These are phyloP conservation scores for Lyophyllum atratum DNA, from an alignment of 768 basidiomycete genomes.

Conservation along the genomic window DNA sequence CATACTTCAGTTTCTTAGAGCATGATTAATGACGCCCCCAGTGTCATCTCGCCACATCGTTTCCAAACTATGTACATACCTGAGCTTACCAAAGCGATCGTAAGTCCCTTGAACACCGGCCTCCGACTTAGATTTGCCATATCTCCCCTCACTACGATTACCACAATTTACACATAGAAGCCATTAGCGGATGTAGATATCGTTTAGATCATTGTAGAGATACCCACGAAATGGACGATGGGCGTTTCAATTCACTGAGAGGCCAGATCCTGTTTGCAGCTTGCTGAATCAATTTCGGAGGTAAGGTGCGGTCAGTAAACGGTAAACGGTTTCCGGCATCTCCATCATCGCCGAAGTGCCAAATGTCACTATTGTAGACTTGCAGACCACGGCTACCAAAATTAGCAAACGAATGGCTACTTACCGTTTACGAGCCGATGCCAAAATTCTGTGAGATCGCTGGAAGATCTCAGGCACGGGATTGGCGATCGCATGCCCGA, in stretches of 20 bases:
- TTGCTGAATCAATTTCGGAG: conserved; percentile 1
- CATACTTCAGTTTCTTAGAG: conserved; percentile 10
- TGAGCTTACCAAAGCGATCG: conserved; percentile 5
- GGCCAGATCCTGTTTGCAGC: neutral
- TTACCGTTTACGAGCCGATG: conserved; percentile 10
- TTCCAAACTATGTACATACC: conserved; percentile 13
- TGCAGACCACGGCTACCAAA: neutral
- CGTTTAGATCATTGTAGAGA: neutral
- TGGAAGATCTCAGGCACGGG: conserved; percentile 19
- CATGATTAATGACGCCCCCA: conserved; percentile 11
- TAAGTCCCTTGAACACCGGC: conserved; percentile 8
- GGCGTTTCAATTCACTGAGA: neutral
- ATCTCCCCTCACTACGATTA: conserved; percentile 1
- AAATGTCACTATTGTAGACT: neutral
- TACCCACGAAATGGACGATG: neutral
- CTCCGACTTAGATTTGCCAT: conserved; percentile 1
- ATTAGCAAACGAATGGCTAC: conserved; percentile 7
- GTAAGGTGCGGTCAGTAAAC: neutral
- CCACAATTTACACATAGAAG: neutral
- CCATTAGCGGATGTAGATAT: conserved; percentile 3
- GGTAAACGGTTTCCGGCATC: neutral
- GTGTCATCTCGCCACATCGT: conserved; percentile 13
- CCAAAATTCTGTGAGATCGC: neutral
- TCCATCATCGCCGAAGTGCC: conserved; percentile 12
- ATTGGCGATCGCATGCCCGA: conserved; percentile 19